Percentiles rank a stretch among this genome's conserved stretches.
Conservation (phyloP, 2,329 filamentous ascomycete species). For the Magnaporthiopsis poae region DNA sequence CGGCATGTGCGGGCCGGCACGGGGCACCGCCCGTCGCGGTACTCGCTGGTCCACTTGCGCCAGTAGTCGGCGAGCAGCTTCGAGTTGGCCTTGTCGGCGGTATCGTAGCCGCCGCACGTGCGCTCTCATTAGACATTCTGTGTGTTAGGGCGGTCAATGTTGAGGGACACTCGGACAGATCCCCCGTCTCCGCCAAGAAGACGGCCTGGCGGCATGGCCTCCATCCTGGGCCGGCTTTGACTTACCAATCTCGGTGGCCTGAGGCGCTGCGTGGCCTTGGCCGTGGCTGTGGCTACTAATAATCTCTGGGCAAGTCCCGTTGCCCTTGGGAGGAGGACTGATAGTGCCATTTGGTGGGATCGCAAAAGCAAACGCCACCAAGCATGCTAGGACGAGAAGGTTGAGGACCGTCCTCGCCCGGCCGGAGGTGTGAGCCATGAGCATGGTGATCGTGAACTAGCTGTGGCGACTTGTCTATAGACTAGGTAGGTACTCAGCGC, state of each 20-base stretch:
- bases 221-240: neutral
- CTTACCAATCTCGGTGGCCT: too few relatives aligned
- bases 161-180: too few relatives aligned
- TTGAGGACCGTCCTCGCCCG: neutral
- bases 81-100: neutral
- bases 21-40: neutral
- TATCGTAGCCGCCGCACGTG: neutral
- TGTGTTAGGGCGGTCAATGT: neutral
- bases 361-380: neutral
- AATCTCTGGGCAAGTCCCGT: neutral
- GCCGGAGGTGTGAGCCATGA: neutral
- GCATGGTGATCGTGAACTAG: neutral
- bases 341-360: too few relatives aligned
- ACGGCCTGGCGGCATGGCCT: too few relatives aligned
- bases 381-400: neutral
- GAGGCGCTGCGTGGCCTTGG: too few relatives aligned
- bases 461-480: neutral
- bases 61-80: neutral
- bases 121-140: neutral
- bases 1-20: slow-evolving; percentile 1
- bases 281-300: neutral
- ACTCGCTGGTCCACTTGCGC: neutral
- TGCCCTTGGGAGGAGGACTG: neutral
- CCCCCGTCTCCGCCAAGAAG: too few relatives aligned
- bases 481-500: neutral